phyloP scores from a whole-genome alignment of 179 eudicot species.

The Spinacia oleracea region DNA sequence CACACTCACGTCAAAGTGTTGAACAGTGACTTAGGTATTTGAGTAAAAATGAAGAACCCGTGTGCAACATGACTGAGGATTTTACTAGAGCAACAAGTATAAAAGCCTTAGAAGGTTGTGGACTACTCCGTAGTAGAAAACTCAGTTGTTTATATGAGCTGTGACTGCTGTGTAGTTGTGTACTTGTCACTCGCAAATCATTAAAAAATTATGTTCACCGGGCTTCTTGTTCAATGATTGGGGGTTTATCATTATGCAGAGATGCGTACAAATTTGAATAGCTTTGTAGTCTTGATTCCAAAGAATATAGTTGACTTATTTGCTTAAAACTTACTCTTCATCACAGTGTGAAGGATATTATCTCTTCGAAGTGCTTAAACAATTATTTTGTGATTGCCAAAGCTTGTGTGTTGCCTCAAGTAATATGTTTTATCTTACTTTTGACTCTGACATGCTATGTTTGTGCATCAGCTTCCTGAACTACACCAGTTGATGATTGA shows the following conservation, averaged over 20 bases:
- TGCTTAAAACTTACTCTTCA: neutral
- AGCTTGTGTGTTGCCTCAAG: neutral
- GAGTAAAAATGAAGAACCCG: neutral
- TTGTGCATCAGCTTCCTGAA: slow-evolving; percentile 71
- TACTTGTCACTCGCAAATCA: neutral
- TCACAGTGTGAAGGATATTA: neutral
- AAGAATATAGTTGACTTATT: neutral
- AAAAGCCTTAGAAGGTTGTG: neutral
- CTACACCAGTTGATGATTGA: slow-evolving; percentile 81
- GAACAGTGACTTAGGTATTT: neutral
- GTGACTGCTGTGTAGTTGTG: too few species aligned
- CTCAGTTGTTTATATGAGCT: neutral
- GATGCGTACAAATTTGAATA: neutral
- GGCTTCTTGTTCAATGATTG: neutral
- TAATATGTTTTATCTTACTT: neutral
- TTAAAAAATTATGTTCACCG: neutral
- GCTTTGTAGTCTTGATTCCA: neutral
- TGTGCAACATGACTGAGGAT: neutral
- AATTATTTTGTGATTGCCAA: neutral
- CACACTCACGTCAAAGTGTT: neutral
- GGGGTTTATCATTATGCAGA: neutral
- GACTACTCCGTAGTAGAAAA: too few species aligned
- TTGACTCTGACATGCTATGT: slow-evolving; percentile 5
- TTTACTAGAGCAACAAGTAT: neutral
- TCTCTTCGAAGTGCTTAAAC: neutral